Percentiles rank a stretch among this genome's conserved stretches.
Evolutionary conservation across 2,329 filamentous ascomycete genomes (phyloP).

Genomic region (Rhynchosporium agropyri): DNA sequence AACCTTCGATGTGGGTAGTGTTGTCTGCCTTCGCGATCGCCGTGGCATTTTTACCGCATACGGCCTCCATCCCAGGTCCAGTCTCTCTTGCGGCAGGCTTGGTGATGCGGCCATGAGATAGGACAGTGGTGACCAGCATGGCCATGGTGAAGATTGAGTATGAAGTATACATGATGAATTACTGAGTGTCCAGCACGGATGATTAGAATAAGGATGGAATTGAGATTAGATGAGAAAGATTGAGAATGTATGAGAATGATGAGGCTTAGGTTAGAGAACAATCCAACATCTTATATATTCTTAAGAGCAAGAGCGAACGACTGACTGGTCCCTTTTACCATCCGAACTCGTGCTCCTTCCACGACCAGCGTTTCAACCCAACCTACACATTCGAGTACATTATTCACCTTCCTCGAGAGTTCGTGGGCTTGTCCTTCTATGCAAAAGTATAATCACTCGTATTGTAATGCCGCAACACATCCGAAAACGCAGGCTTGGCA

Average conservation of each 20-base stretch:
- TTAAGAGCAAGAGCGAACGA: background rate
- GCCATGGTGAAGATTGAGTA: conserved; percentile 14
- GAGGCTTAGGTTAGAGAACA: background rate
- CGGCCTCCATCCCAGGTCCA: conserved; percentile 47
- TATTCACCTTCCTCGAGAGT: background rate
- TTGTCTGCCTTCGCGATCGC: conserved; percentile 35
- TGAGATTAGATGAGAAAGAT: conserved; percentile 3
- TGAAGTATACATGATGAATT: conserved; percentile 15
- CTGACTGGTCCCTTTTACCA: conserved; percentile 3
- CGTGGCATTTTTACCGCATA: conserved; percentile 49
- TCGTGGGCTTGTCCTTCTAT: background rate
- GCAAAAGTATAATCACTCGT: background rate
- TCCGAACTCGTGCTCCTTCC: background rate
- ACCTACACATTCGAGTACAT: background rate
- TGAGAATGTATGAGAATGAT: conserved; percentile 13
- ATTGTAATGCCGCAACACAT: background rate
- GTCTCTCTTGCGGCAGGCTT: conserved; percentile 46
- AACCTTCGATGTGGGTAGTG: conserved; percentile 41
- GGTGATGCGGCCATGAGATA: conserved; percentile 50
- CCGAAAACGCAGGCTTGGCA: background rate
- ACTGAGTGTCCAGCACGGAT: conserved; percentile 31
- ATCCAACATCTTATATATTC: background rate
- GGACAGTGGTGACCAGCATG: conserved; percentile 38
- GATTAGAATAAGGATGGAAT: conserved; percentile 11
- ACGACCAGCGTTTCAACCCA: background rate